A percentile compares a stretch with the other conserved stretches of the same genome.
These are phyloP conservation scores for Russula dissimulans DNA, from an alignment of 768 basidiomycete genomes.

Conservation along the genomic window DNA sequence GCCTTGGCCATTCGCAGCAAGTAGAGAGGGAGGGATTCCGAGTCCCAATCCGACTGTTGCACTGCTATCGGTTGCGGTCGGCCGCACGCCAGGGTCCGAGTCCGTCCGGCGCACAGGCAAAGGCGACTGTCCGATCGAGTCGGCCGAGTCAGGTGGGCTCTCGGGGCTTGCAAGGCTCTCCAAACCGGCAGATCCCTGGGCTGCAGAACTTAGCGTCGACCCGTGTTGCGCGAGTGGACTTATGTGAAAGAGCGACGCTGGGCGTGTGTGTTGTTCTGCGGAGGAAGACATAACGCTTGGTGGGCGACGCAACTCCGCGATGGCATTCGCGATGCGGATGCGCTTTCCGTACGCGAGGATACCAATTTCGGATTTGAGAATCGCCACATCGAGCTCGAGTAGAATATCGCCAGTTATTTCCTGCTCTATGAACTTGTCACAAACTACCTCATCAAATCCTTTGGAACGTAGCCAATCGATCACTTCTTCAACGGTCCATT, in stretches of 20 bases:
- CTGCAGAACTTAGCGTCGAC: conserved; percentile 17
- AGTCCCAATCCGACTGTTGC: conserved; percentile 27
- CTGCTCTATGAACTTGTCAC: conserved; percentile 88
- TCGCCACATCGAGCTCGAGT: conserved; percentile 82
- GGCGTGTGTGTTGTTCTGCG: conserved; percentile 27
- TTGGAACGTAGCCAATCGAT: conserved; percentile 77
- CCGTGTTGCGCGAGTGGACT: conserved; percentile 15
- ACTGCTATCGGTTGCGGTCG: conserved; percentile 12
- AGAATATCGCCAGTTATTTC: conserved; percentile 98
- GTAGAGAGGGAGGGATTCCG: conserved; percentile 19
- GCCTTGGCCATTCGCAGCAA: not conserved
- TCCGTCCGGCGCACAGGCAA: not conserved
- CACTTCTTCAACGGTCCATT: conserved; percentile 87
- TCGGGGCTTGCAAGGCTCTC: conserved; percentile 26
- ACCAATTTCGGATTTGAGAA: conserved; percentile 90
- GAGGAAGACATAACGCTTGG: conserved; percentile 43
- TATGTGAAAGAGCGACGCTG: conserved; percentile 28
- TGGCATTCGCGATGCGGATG: conserved; percentile 85
- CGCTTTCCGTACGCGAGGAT: conserved; percentile 93
- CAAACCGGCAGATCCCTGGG: conserved; percentile 21
- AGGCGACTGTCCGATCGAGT: conserved; percentile 1
- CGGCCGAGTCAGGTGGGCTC: conserved; percentile 25
- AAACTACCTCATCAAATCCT: conserved; percentile 77
- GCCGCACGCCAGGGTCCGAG: conserved; percentile 14
- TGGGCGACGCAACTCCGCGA: conserved; percentile 74